These are phyloP conservation scores for Albatrellus sp. DNA, from an alignment of 1,284 basidiomycete genomes.

Conservation along the genomic window DNA sequence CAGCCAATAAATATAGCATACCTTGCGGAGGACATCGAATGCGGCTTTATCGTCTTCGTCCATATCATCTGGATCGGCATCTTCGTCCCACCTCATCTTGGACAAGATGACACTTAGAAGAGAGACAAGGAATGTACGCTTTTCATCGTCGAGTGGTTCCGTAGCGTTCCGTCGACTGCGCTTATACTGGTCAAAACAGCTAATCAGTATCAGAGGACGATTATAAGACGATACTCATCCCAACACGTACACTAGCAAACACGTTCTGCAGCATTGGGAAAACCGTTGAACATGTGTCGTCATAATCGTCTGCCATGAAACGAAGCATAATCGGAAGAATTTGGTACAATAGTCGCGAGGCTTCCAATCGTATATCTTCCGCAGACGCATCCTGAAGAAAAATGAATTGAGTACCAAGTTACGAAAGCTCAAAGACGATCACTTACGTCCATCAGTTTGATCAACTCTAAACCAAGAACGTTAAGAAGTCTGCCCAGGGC, in stretches of 20 bases:
- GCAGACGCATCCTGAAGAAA: conserved; percentile 43
- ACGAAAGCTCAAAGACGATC: conserved; percentile 4
- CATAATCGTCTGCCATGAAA: conserved; percentile 84
- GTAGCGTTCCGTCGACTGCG: conserved; percentile 56
- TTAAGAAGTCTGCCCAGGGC: conserved; percentile 82
- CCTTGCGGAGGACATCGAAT: conserved; percentile 83
- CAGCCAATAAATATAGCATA: conserved; percentile 16
- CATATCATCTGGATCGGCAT: conserved; percentile 69
- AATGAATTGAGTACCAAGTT: neutral
- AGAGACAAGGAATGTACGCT: conserved; percentile 70
- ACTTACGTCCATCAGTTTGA: conserved; percentile 75
- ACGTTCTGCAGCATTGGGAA: conserved; percentile 72
- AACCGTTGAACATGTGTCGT: conserved; percentile 77
- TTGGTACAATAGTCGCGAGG: conserved; percentile 54
- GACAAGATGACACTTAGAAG: conserved; percentile 72
- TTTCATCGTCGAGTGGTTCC: conserved; percentile 58
- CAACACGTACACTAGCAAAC: conserved; percentile 53
- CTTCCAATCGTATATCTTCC: conserved; percentile 56
- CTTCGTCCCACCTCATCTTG: conserved; percentile 90
- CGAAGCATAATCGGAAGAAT: conserved; percentile 76
- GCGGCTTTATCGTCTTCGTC: conserved; percentile 84
- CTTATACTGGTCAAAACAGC: conserved; percentile 49
- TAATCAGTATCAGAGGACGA: conserved; percentile 3
- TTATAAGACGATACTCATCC: conserved; percentile 1
- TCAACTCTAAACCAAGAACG: conserved; percentile 73